These are phyloP conservation scores for Alternaria sp. DNA, from an alignment of 2,329 filamentous ascomycete species.

Conservation along the genomic window DNA sequence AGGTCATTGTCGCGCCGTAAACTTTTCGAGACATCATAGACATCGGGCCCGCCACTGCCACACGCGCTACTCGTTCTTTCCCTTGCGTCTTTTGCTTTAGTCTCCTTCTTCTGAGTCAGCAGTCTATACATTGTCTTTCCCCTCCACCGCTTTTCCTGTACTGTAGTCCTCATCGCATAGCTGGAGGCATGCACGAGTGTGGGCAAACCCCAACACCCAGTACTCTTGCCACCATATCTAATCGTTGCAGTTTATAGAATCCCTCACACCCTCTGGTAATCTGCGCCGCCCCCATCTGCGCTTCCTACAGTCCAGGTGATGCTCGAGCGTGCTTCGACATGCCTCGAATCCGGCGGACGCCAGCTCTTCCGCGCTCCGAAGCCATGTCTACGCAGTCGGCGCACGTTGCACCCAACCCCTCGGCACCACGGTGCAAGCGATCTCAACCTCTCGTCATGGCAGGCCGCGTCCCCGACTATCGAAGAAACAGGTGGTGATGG, in stretches of 20 bases:
- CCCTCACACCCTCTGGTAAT: conserved; percentile 24
- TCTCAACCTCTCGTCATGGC: conserved; percentile 49
- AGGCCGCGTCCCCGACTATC: conserved; percentile 21
- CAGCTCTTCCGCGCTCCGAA: conserved; percentile 55
- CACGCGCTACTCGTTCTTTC: conserved; percentile 8
- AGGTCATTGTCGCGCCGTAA: conserved; percentile 29
- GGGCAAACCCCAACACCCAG: conserved; percentile 19
- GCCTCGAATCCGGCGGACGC: conserved; percentile 63
- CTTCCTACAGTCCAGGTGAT: conserved; percentile 49
- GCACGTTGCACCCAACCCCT: conserved; percentile 61
- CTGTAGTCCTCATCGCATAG: conserved; percentile 14
- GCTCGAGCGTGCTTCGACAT: conserved; percentile 66
- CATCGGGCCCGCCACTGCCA: conserved; percentile 18
- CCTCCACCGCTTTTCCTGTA: neutral
- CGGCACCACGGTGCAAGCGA: conserved; percentile 62
- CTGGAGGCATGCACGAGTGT: conserved; percentile 24
- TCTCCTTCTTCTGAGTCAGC: neutral
- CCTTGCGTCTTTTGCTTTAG: conserved; percentile 7
- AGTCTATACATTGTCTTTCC: neutral
- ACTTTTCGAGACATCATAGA: conserved; percentile 30
- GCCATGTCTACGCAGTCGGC: conserved; percentile 50
- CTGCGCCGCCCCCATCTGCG: conserved; percentile 26
- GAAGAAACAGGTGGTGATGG: conserved; percentile 17
- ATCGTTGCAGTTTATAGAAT: conserved; percentile 10
- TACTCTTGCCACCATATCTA: neutral